Conservation (phyloP, 2,329 filamentous ascomycete genomes). For the Fusarium scirpi region DNA sequence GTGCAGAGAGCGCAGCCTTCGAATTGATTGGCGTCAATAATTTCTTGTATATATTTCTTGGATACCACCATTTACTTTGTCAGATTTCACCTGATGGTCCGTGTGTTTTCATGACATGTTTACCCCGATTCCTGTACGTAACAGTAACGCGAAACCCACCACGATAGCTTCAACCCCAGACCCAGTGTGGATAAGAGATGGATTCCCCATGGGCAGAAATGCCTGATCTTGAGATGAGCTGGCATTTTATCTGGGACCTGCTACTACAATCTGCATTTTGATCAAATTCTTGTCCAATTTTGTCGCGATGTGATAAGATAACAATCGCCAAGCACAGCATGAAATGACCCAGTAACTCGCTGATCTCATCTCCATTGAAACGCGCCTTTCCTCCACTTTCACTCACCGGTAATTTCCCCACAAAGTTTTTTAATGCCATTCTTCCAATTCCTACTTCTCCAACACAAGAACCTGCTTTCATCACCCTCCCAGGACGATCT, state of each 20-base stretch:
- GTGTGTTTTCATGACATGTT: background rate
- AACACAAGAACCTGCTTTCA: background rate
- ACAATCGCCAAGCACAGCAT: background rate
- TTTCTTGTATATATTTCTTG: conserved; percentile 5
- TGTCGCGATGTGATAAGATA: too few relatives aligned
- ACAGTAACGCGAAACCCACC: conserved; percentile 18
- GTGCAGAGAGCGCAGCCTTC: conserved; percentile 31
- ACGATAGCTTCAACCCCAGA: conserved; percentile 30
- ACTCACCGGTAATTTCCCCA: background rate
- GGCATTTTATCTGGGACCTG: fast-evolving
- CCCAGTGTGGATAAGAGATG: conserved; percentile 12
- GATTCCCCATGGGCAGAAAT: conserved; percentile 16
- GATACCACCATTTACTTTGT: conserved; percentile 14
- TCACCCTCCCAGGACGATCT: background rate
- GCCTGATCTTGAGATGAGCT: background rate
- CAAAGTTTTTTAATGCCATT: background rate
- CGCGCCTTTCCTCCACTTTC: background rate
- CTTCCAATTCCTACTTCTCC: background rate
- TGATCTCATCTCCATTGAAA: background rate
- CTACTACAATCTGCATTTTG: background rate
- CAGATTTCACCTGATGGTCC: background rate
- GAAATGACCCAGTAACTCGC: background rate
- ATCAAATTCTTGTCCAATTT: too few relatives aligned
- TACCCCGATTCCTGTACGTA: conserved; percentile 36
- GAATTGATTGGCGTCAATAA: background rate